These are phyloP conservation scores for Moesziomyces sp. DNA, from an alignment of 1,284 basidiomycete species.

Conservation along the genomic window DNA sequence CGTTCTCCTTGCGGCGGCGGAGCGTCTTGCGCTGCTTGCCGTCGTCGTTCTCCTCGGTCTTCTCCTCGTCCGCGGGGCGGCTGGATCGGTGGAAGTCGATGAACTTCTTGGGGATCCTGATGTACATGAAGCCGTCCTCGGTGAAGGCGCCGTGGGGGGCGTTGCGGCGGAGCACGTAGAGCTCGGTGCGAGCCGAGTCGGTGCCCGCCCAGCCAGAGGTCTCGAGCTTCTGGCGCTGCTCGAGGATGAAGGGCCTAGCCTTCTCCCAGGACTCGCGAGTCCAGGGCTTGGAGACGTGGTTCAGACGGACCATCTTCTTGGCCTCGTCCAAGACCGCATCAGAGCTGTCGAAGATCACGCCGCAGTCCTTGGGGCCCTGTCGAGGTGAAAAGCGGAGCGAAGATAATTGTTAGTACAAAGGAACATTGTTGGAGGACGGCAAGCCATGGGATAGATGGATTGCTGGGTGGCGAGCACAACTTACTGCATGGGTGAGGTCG, in stretches of 20 bases:
- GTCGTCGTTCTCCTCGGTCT: conserved; percentile 40
- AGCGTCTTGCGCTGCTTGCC: conserved; percentile 56
- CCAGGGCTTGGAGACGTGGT: conserved; percentile 63
- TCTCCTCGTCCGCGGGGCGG: conserved; percentile 44
- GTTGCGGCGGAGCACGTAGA: conserved; percentile 58
- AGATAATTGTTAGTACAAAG: neutral
- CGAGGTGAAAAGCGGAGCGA: neutral
- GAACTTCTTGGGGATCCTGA: conserved; percentile 62
- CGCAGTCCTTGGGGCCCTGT: conserved; percentile 58
- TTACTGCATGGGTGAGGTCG: conserved; percentile 44
- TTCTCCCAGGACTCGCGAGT: conserved; percentile 64
- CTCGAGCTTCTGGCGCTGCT: conserved; percentile 65
- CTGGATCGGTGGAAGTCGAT: conserved; percentile 62
- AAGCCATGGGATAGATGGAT: neutral
- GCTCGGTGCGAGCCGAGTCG: conserved; percentile 57
- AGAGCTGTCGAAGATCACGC: conserved; percentile 59
- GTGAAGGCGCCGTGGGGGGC: conserved; percentile 61
- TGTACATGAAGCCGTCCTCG: conserved; percentile 64
- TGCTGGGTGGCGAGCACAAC: conserved; percentile 10
- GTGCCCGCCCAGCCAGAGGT: conserved; percentile 53
- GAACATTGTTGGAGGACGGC: neutral
- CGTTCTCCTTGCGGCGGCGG: conserved; percentile 57
- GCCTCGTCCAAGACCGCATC: conserved; percentile 55
- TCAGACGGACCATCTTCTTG: conserved; percentile 52
- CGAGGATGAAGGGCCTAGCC: conserved; percentile 62